These are phyloP conservation scores for Penicillium bovifimosum DNA, from an alignment of 495 filamentous ascomycete genomes.

Conservation along the genomic window DNA sequence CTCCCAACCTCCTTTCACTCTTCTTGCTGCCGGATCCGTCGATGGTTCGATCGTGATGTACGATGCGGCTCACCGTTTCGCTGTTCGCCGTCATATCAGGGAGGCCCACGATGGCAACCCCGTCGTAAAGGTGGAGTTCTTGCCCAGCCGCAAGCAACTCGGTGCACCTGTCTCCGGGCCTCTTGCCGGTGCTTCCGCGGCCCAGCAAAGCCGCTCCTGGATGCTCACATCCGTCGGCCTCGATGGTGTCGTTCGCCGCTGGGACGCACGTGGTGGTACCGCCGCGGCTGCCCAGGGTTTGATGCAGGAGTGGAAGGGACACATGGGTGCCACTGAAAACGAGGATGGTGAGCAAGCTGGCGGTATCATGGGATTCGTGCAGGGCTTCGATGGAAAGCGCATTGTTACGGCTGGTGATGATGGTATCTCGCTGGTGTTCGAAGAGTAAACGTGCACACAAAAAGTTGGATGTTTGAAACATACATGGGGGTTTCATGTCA, in stretches of 20 bases:
- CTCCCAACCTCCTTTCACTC: constrained; percentile 62
- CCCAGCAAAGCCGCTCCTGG: constrained; percentile 43
- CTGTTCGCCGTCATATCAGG: constrained; percentile 69
- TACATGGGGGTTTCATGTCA: constrained; percentile 4
- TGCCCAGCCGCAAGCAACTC: constrained; percentile 37
- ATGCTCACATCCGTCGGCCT: constrained; percentile 75
- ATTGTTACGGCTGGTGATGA: constrained; percentile 90
- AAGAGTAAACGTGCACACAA: constrained; percentile 28
- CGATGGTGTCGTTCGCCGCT: constrained; percentile 80
- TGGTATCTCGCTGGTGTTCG: constrained; percentile 64
- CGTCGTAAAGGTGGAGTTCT: constrained; percentile 90
- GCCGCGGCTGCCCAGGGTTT: constrained; percentile 56
- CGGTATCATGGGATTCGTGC: constrained; percentile 84
- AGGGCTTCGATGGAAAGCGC: constrained; percentile 59
- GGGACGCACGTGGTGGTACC: constrained; percentile 81
- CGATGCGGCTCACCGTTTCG: constrained; percentile 77
- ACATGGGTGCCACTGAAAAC: constrained; percentile 72
- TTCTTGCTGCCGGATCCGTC: constrained; percentile 84
- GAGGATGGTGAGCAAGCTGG: constrained; percentile 52
- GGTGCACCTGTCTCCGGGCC: constrained; percentile 22
- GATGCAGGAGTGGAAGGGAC: constrained; percentile 75
- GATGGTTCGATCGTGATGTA: constrained; percentile 88
- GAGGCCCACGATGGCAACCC: constrained; percentile 75
- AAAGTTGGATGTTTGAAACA: background rate
- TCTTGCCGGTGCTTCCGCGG: constrained; percentile 21